These are phyloP conservation scores for Vinca minor DNA, from an alignment of 257 asterid genomes.

Conservation along the genomic window DNA sequence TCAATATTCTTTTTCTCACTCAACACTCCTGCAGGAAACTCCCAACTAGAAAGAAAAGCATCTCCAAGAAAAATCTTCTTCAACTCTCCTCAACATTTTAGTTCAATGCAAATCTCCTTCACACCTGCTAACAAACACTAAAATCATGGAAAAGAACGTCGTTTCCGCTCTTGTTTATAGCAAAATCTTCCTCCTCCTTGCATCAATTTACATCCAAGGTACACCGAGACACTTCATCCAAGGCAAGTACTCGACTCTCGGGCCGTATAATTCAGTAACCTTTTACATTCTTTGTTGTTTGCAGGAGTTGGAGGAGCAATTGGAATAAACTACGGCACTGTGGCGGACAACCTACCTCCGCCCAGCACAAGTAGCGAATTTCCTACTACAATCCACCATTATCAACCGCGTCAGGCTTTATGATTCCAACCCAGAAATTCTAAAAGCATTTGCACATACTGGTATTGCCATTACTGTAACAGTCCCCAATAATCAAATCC, in stretches of 20 bases:
- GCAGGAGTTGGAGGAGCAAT: conserved; percentile 42
- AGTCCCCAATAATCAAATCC: conserved; percentile 43
- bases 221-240: neutral
- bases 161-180: conserved; percentile 5
- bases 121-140: neutral
- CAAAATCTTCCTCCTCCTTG: conserved; percentile 20
- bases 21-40: conserved; percentile 28
- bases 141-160: conserved; percentile 19
- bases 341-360: conserved; percentile 39
- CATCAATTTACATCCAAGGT: conserved; percentile 30
- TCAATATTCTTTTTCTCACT: conserved; percentile 27
- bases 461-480: conserved; percentile 46
- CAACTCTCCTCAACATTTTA: conserved; percentile 8
- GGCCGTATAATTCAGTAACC: neutral
- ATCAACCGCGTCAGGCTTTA: conserved; percentile 52
- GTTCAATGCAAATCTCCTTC: conserved; percentile 10
- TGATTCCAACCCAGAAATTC: conserved; percentile 42
- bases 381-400: conserved; percentile 40
- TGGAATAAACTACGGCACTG: conserved; percentile 39
- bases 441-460: conserved; percentile 52
- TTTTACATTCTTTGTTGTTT: conserved; percentile 3
- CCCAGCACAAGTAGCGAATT: conserved; percentile 49
- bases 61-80: conserved; percentile 23
- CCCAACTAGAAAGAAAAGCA: conserved; percentile 41
- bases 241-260: no score